A percentile compares a stretch with the other conserved stretches of the same genome.
phyloP scores from a whole-genome alignment of 1,139 yeast genomes.

The Pneumocystis murina region DNA sequence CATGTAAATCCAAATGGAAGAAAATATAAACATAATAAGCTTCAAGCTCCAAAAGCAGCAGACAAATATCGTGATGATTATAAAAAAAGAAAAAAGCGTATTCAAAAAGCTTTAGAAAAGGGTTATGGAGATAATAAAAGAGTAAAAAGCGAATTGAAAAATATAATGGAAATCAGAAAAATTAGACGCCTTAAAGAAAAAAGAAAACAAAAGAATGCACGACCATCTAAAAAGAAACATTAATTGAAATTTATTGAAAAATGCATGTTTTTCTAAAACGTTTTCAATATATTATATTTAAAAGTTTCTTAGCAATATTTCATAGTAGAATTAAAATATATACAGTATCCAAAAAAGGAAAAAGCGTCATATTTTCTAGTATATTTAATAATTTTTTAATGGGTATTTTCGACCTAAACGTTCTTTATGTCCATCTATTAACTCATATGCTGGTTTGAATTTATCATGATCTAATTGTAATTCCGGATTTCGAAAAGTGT shows the following conservation, averaged over 20 bases:
- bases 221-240: slow-evolving; percentile 45
- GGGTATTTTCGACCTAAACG: slow-evolving; percentile 9
- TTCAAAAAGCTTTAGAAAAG: slow-evolving; percentile 60
- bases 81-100: slow-evolving; percentile 68
- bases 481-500: slow-evolving; percentile 53
- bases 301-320: background rate
- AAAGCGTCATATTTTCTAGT: background rate
- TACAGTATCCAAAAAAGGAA: background rate
- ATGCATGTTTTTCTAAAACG: background rate
- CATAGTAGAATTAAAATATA: background rate
- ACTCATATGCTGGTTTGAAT: slow-evolving; percentile 9
- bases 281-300: background rate
- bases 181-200: slow-evolving; percentile 54
- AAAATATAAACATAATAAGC: slow-evolving; percentile 40
- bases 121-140: slow-evolving; percentile 31
- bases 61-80: slow-evolving; percentile 82
- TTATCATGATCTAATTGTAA: slow-evolving; percentile 24
- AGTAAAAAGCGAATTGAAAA: slow-evolving; percentile 43
- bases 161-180: slow-evolving; percentile 67
- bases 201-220: slow-evolving; percentile 70
- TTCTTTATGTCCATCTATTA: slow-evolving; percentile 6
- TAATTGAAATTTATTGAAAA: background rate
- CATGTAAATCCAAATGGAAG: slow-evolving; percentile 26
- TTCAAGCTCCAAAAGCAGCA: slow-evolving; percentile 73
- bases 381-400: background rate